phyloP scores from a whole-genome alignment of 2,329 filamentous ascomycete genomes.

The Aspergillus luchuensis region DNA sequence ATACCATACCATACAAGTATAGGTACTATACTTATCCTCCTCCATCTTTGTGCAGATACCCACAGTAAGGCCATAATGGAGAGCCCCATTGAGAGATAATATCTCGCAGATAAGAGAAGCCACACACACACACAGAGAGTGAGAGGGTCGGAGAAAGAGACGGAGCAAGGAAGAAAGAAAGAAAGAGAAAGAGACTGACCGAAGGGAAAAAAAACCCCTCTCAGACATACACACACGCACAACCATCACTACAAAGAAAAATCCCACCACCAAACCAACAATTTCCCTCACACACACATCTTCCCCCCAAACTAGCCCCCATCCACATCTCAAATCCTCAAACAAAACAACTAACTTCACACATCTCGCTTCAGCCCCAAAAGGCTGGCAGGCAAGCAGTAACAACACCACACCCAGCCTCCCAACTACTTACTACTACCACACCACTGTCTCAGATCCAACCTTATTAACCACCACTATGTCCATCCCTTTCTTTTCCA shows the following conservation, averaged over 20 bases:
- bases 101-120: not conserved
- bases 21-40: not conserved
- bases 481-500: too few relatives aligned
- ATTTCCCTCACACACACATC: not conserved
- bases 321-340: not conserved
- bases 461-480: not conserved
- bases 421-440: not conserved
- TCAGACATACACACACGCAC: too few relatives aligned
- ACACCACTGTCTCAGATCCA: conserved; percentile 23
- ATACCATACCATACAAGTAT: not conserved
- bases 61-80: not conserved
- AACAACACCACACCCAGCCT: not conserved
- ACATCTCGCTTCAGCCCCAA: not conserved
- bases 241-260: not conserved
- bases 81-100: not conserved
- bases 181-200: not conserved
- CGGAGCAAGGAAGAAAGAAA: not conserved
- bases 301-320: not conserved
- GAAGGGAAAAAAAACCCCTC: not conserved
- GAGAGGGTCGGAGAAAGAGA: too few relatives aligned
- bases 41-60: not conserved
- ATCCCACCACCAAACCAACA: not conserved
- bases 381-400: not conserved
- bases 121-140: too few relatives aligned
- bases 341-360: not conserved